Evolutionary conservation across 2,329 filamentous ascomycete genomes (phyloP), one percentile per base, ranked within the genome.

Genomic region (Lecanoromycetidae sp.): DNA sequence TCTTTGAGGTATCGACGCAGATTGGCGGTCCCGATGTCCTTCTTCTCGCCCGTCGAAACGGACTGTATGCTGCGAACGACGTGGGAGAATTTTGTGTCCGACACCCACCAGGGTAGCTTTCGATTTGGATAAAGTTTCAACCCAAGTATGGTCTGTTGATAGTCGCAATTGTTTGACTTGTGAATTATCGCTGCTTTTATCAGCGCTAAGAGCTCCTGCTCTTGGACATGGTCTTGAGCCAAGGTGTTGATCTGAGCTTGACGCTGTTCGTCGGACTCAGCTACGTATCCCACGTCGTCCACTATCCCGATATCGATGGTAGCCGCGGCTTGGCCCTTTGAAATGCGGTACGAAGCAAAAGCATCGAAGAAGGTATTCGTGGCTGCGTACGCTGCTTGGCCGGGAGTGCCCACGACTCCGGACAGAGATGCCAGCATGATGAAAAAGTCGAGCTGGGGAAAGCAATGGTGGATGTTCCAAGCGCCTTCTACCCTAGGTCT

Each of bases 251-350:
- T 33, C 1, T 38, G 20, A 2, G 20, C 46, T 20, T 45, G 5
- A 5, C 45, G 36, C 3, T 33, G 19, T 7, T 19, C 2, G 33
- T 41, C 26, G n/a, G n/a, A n/a, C 13, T 48, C 43, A 5, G 42
- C 44, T 2, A 67, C 49, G 46, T 62, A 62, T 25, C 64, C 65
- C 2, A 67, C 61, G 10, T 63, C 64, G 0, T 57, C 57, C 20
- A 71, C 60, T 56, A 66, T 58, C 1, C 59, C 60, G 3, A 65
- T 55, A 19, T 57, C 60, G 6, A 67, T 35, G 0, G 62, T 57
- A 0, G 56, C 50, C 3, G 58, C 59, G 2, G 60, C 54, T 1
- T 59, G 55, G 2, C 61, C 62, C 1, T 56, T 55, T 4, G 35
- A 25, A 5, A 53, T 50, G 12, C 59, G 56, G 34, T 61, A 57